Conservation (phyloP, 768 basidiomycete genomes). For the Boletellus ananiceps region DNA sequence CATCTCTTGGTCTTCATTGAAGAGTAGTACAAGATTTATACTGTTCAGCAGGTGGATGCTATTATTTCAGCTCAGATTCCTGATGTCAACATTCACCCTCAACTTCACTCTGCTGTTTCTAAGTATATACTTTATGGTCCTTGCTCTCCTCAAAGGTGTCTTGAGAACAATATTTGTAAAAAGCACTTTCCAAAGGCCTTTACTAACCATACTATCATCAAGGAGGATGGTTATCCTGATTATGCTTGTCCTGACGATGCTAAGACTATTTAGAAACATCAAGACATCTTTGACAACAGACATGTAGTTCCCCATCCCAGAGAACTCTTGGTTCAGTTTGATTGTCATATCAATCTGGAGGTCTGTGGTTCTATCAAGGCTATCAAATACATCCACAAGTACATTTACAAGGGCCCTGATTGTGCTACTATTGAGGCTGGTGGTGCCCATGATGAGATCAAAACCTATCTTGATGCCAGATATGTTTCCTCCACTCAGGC, state of each 20-base stretch:
- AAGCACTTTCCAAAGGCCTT: background rate
- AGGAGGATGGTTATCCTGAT: background rate
- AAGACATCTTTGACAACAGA: too few species aligned
- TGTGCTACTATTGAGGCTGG: background rate
- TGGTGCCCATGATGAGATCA: background rate
- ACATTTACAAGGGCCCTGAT: slow-evolving; percentile 42
- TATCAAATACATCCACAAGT: slow-evolving; percentile 37
- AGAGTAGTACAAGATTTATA: background rate
- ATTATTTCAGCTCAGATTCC: background rate
- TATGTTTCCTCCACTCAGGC: slow-evolving; percentile 3
- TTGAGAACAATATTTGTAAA: background rate
- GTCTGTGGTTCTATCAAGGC: background rate
- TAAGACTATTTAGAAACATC: too few species aligned
- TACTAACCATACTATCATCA: background rate
- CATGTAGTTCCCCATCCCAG: slow-evolving; percentile 35
- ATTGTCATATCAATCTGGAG: background rate
- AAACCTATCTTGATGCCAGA: background rate
- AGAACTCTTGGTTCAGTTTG: slow-evolving; percentile 23
- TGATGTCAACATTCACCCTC: background rate
- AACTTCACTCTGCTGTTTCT: background rate
- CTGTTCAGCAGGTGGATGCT: background rate
- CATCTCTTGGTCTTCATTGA: background rate
- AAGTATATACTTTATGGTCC: background rate
- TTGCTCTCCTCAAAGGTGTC: background rate
- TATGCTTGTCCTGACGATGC: too few species aligned